Evolutionary conservation across 2,329 filamentous ascomycete genomes (phyloP).

Genomic region (Penicillium sp.): DNA sequence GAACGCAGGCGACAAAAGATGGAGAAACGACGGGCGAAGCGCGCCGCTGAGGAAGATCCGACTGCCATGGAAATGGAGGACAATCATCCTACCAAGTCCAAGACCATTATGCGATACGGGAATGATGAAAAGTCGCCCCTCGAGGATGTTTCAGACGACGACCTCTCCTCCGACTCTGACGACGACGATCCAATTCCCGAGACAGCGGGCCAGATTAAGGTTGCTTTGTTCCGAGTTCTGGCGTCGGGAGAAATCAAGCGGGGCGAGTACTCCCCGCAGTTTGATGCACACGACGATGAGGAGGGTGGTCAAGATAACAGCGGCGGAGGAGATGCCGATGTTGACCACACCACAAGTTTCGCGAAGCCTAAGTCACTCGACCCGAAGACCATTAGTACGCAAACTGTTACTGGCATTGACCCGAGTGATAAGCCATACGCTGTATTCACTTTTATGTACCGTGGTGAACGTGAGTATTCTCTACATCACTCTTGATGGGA

Average conservation of each 20-base stretch:
- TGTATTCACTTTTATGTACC: slow-evolving; percentile 95
- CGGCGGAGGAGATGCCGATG: slow-evolving; percentile 69
- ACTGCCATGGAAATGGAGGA: slow-evolving; percentile 46
- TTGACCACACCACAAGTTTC: slow-evolving; percentile 97
- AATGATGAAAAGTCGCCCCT: slow-evolving; percentile 72
- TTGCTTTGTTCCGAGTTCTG: slow-evolving; percentile 90
- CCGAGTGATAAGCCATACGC: slow-evolving; percentile 95
- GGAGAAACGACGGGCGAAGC: slow-evolving; percentile 82
- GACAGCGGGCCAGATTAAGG: slow-evolving; percentile 95
- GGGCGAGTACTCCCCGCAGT: slow-evolving; percentile 96
- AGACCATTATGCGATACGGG: slow-evolving; percentile 75
- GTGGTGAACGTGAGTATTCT: slow-evolving; percentile 76
- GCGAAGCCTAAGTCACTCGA: slow-evolving; percentile 94
- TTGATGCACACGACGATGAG: slow-evolving; percentile 93
- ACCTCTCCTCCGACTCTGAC: slow-evolving; percentile 66
- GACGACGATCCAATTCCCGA: slow-evolving; percentile 83
- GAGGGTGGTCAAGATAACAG: slow-evolving; percentile 64
- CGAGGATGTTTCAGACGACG: slow-evolving; percentile 70
- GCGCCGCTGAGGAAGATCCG: slow-evolving; percentile 58
- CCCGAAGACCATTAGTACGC: slow-evolving; percentile 95
- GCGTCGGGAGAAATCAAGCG: slow-evolving; percentile 97
- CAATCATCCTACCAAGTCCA: slow-evolving; percentile 35
- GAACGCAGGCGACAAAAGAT: slow-evolving; percentile 64
- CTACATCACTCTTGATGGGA: background rate
- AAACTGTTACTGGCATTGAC: slow-evolving; percentile 98